Evolutionary conservation across 164 flowering plant genomes (phyloP).

Genomic region (Magnolia sinica): DNA sequence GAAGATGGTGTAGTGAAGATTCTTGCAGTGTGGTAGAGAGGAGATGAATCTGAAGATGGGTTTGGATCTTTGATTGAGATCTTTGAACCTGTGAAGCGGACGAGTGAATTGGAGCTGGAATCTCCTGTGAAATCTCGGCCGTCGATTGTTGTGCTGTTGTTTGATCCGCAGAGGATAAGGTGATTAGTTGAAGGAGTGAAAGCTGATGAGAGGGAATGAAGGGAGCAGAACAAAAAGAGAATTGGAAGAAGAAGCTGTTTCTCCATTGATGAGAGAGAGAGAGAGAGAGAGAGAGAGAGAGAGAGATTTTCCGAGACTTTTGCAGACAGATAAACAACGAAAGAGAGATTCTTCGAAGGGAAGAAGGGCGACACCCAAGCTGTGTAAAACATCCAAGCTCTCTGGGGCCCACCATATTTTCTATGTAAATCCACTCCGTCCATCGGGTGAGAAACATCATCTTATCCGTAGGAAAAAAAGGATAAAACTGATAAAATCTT

Average conservation of each 20-base stretch:
- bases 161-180: conserved; percentile 6
- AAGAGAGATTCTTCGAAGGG: too few species aligned
- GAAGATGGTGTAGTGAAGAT: conserved; percentile 4
- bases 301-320: too few species aligned
- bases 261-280: not conserved
- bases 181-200: not conserved
- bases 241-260: not conserved
- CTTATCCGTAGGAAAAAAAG: not conserved
- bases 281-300: too few species aligned
- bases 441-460: not conserved
- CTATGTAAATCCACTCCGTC: too few species aligned
- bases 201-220: not conserved
- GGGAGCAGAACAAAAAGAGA: not conserved
- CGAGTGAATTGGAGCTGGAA: not conserved
- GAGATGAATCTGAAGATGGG: conserved; percentile 5
- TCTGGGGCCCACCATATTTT: too few species aligned
- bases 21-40: conserved; percentile 10
- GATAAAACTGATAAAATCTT: not conserved
- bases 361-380: too few species aligned
- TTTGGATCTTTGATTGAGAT: conserved; percentile 3
- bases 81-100: conserved; percentile 8
- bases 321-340: too few species aligned
- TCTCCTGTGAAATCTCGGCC: not conserved
- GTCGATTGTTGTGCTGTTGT: not conserved
- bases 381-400: too few species aligned